These are phyloP conservation scores for Ophiostoma triangulosporum DNA, from an alignment of 2,329 filamentous ascomycete genomes.

Conservation along the genomic window DNA sequence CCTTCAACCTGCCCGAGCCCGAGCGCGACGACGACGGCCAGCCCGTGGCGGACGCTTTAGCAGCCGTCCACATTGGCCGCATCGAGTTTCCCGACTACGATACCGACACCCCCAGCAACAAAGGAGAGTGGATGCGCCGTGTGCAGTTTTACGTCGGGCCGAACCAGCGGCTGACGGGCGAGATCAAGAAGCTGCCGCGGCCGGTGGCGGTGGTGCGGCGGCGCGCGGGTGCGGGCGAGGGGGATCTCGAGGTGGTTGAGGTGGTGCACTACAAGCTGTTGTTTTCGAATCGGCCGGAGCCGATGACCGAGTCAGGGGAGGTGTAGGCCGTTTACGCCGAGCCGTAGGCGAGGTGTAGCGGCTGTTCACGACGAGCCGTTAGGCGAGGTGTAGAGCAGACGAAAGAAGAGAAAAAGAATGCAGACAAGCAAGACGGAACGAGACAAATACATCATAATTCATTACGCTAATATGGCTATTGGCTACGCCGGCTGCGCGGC, in stretches of 20 bases:
- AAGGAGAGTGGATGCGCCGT: slow-evolving; percentile 68
- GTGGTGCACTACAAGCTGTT: slow-evolving; percentile 77
- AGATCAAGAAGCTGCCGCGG: slow-evolving; percentile 73
- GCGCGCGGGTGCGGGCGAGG: slow-evolving; percentile 23
- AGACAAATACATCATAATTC: background rate
- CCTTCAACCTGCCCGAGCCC: slow-evolving; percentile 47
- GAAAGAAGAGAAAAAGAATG: background rate
- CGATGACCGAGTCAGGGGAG: slow-evolving; percentile 39
- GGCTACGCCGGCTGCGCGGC: slow-evolving; percentile 15
- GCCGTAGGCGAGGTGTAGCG: too few species aligned
- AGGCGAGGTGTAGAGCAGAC: too few species aligned
- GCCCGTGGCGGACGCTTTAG: background rate
- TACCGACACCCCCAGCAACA: slow-evolving; percentile 26
- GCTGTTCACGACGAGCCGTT: too few species aligned
- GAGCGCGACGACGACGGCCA: slow-evolving; percentile 6
- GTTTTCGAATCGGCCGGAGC: slow-evolving; percentile 75
- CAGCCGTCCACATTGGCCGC: slow-evolving; percentile 27
- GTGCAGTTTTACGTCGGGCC: slow-evolving; percentile 80
- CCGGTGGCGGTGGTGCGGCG: slow-evolving; percentile 67
- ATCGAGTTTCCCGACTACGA: slow-evolving; percentile 45
- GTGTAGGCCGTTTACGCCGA: too few species aligned
- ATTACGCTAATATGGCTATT: background rate
- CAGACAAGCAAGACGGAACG: background rate
- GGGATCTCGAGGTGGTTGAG: slow-evolving; percentile 68
- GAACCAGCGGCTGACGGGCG: slow-evolving; percentile 78